Evolutionary conservation across 2,329 filamentous ascomycete genomes (phyloP).

Genomic region (Amylocarpus encephaloides): DNA sequence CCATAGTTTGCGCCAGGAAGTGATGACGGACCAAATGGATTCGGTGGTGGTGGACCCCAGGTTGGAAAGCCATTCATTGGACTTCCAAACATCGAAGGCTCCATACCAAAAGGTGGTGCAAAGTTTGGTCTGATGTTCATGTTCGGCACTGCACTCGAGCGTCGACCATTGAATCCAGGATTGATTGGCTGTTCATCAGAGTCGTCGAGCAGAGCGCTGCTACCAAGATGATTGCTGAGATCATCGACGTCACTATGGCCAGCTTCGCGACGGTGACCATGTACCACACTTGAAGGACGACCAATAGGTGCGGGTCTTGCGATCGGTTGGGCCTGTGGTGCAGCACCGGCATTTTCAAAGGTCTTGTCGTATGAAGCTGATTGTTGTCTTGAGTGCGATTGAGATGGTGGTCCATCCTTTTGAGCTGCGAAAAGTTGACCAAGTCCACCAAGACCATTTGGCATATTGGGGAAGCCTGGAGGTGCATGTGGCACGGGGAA

Average conservation of each 20-base stretch:
- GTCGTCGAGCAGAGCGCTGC: conserved; percentile 79
- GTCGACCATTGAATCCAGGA: conserved; percentile 32
- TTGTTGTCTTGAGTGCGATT: conserved; percentile 67
- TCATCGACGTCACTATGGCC: conserved; percentile 59
- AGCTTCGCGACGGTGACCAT: conserved; percentile 40
- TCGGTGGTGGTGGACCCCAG: conserved; percentile 31
- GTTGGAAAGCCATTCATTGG: conserved; percentile 27
- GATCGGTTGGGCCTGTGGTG: conserved; percentile 62
- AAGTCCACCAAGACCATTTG: conserved; percentile 37
- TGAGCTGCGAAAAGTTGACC: conserved; percentile 35
- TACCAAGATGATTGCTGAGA: conserved; percentile 74
- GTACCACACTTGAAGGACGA: conserved; percentile 67
- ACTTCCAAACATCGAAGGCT: conserved; percentile 24
- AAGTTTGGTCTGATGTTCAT: conserved; percentile 25
- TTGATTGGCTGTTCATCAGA: conserved; percentile 48
- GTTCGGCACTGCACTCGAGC: conserved; percentile 28
- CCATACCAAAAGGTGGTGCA: conserved; percentile 29
- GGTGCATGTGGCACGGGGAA: conserved; percentile 38
- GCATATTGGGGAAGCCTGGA: conserved; percentile 46
- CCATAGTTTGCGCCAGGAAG: conserved; percentile 28
- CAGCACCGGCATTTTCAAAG: conserved; percentile 31
- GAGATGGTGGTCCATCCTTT: conserved; percentile 38
- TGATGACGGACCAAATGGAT: conserved; percentile 30
- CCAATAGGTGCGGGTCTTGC: conserved; percentile 82
- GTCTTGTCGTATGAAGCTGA: conserved; percentile 63